Conservation (phyloP, 1,139 yeast species). For the Nakaseomyces uthaithaninus region DNA sequence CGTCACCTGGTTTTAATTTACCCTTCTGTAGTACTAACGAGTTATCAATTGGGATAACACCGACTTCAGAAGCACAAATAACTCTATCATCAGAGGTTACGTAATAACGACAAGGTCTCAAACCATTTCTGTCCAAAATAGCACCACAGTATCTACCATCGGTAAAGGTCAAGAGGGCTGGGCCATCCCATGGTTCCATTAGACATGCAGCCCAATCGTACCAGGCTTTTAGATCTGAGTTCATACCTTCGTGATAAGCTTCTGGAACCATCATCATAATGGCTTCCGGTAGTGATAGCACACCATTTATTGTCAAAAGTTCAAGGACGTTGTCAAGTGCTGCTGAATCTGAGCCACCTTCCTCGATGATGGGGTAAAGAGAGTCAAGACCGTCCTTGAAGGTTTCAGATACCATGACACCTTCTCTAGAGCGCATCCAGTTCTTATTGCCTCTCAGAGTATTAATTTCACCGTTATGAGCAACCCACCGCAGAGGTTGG, state of each 20-base stretch:
- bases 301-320: conserved; percentile 84
- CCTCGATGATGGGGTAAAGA: conserved; percentile 91
- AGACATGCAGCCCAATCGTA: conserved; percentile 99
- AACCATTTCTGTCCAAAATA: conserved; percentile 91
- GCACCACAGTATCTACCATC: conserved; percentile 99
- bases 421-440: conserved; percentile 99
- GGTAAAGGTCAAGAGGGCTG: conserved; percentile 92
- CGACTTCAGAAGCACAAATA: conserved; percentile 97
- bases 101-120: conserved; percentile 96
- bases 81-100: conserved; percentile 90
- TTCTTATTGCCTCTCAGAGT: conserved; percentile 95
- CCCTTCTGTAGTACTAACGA: conserved; percentile 83
- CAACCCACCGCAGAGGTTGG: conserved; percentile 94
- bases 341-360: conserved; percentile 99
- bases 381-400: conserved; percentile 90
- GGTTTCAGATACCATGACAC: conserved; percentile 79
- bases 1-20: conserved; percentile 90
- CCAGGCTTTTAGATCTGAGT: conserved; percentile 85
- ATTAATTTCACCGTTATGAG: conserved; percentile 98
- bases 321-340: conserved; percentile 95
- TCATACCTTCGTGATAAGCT: conserved; percentile 97
- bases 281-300: conserved; percentile 88
- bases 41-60: conserved; percentile 85
- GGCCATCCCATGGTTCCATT: conserved; percentile 99
- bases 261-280: conserved; percentile 96